These are phyloP conservation scores for Musa acuminata DNA, from an alignment of 176 grass and related monocot genomes.

Conservation along the genomic window DNA sequence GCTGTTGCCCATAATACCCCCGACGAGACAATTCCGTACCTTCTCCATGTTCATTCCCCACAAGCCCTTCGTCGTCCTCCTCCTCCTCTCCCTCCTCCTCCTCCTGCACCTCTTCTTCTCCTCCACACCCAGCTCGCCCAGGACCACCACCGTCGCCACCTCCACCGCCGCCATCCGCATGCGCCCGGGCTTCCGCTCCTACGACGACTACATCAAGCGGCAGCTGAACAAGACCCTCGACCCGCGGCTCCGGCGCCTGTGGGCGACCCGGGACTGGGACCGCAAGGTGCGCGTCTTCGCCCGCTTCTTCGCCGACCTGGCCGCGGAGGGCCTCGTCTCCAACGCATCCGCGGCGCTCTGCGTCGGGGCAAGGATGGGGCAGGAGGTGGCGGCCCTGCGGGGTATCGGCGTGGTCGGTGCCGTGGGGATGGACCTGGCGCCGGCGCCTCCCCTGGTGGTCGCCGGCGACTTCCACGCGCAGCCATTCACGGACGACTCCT, in stretches of 20 bases:
- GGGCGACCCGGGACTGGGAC: constrained; percentile 86
- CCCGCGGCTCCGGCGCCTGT: constrained; percentile 67
- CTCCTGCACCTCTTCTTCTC: neutral
- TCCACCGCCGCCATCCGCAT: constrained; percentile 38
- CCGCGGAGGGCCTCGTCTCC: constrained; percentile 31
- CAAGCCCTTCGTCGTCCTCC: constrained; percentile 24
- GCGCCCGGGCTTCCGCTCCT: constrained; percentile 51
- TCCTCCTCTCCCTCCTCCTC: constrained; percentile 16
- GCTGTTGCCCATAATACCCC: constrained; percentile 27
- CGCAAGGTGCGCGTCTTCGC: constrained; percentile 72
- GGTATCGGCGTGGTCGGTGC: constrained; percentile 38
- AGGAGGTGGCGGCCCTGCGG: constrained; percentile 58
- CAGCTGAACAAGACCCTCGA: constrained; percentile 96
- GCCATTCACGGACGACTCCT: constrained; percentile 42
- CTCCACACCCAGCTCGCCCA: neutral
- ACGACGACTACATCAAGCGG: constrained; percentile 80
- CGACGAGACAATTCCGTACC: neutral
- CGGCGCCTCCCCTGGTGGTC: constrained; percentile 65
- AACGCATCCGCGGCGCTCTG: constrained; percentile 66
- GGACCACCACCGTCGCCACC: neutral
- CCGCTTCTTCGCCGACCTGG: constrained; percentile 33
- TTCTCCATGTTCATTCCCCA: constrained; percentile 21
- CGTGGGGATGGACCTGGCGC: constrained; percentile 77
- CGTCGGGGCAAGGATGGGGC: constrained; percentile 66
- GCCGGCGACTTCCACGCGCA: constrained; percentile 75